Conservation (phyloP, 2,329 filamentous ascomycete species). For the Xylariaceae sp. region DNA sequence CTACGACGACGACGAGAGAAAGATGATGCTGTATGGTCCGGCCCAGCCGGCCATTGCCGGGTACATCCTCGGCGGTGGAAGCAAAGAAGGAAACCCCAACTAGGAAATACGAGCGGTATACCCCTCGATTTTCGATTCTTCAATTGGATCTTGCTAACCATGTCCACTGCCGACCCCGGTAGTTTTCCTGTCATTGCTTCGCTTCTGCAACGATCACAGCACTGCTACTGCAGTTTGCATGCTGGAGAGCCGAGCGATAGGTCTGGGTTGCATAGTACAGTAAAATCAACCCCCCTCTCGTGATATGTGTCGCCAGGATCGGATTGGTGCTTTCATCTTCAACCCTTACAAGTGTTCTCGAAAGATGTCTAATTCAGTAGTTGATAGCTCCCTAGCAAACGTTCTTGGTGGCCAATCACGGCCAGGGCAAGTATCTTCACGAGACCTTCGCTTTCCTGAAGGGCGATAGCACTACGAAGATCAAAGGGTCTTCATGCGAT, state of each 20-base stretch:
- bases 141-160: neutral
- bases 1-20: conserved; percentile 4
- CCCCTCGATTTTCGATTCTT: neutral
- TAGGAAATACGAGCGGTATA: conserved; percentile 17
- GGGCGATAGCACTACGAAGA: conserved; percentile 23
- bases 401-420: conserved; percentile 24
- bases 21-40: conserved; percentile 13
- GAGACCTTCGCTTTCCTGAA: conserved; percentile 29
- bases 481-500: conserved; percentile 26
- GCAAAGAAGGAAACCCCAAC: conserved; percentile 16
- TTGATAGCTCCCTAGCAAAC: neutral
- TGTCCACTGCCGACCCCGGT: neutral
- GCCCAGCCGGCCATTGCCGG: conserved; percentile 24
- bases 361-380: conserved; percentile 25
- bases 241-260: neutral
- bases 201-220: conserved; percentile 9
- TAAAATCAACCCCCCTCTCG: conserved; percentile 28
- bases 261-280: neutral
- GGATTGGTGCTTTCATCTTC: conserved; percentile 30
- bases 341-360: conserved; percentile 29
- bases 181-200: conserved; percentile 6
- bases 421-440: conserved; percentile 21
- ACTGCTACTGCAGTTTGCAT: neutral
- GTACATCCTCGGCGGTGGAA: conserved; percentile 12
- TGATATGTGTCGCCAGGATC: conserved; percentile 30